A percentile compares a stretch with the other conserved stretches of the same genome.
These are phyloP conservation scores for Blastobotrys malaysiensis DNA, from an alignment of 1,139 yeast genomes.

Conservation along the genomic window DNA sequence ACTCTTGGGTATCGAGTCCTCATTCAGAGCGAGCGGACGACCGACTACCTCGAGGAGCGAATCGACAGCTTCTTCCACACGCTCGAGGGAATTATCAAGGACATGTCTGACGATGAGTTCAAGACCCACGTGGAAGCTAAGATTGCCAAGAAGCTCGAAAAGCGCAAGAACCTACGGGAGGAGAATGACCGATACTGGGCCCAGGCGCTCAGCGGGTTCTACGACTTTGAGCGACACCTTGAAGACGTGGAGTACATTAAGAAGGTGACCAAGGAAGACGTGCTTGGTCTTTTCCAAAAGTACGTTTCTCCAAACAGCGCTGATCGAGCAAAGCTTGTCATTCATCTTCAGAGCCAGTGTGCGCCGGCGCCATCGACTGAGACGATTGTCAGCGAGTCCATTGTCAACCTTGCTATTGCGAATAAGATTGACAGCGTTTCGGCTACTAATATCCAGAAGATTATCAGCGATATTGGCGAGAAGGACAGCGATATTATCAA, in stretches of 20 bases:
- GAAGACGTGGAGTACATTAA: slow-evolving; percentile 54
- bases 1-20: slow-evolving; percentile 73
- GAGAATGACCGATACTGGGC: slow-evolving; percentile 65
- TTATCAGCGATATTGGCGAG: slow-evolving; percentile 10
- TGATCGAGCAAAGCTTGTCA: slow-evolving; percentile 42
- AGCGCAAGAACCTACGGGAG: slow-evolving; percentile 70
- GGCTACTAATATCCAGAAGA: slow-evolving; percentile 21
- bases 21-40: slow-evolving; percentile 77
- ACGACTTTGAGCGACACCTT: slow-evolving; percentile 57
- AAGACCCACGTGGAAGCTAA: slow-evolving; percentile 64
- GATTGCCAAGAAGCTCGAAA: slow-evolving; percentile 58
- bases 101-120: slow-evolving; percentile 58
- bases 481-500: slow-evolving; percentile 4
- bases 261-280: slow-evolving; percentile 49
- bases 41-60: slow-evolving; percentile 70
- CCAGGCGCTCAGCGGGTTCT: slow-evolving; percentile 67
- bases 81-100: slow-evolving; percentile 37
- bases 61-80: slow-evolving; percentile 57
- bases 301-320: slow-evolving; percentile 44
- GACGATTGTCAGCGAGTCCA: slow-evolving; percentile 18
- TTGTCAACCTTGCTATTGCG: slow-evolving; percentile 59
- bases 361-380: slow-evolving; percentile 24
- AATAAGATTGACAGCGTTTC: slow-evolving; percentile 45
- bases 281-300: slow-evolving; percentile 49
- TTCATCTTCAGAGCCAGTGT: slow-evolving; percentile 63